Evolutionary conservation across 2,329 filamentous ascomycete species (phyloP), one percentile per base, ranked within the genome.

Genomic region (Sclerotinia subarctica): DNA sequence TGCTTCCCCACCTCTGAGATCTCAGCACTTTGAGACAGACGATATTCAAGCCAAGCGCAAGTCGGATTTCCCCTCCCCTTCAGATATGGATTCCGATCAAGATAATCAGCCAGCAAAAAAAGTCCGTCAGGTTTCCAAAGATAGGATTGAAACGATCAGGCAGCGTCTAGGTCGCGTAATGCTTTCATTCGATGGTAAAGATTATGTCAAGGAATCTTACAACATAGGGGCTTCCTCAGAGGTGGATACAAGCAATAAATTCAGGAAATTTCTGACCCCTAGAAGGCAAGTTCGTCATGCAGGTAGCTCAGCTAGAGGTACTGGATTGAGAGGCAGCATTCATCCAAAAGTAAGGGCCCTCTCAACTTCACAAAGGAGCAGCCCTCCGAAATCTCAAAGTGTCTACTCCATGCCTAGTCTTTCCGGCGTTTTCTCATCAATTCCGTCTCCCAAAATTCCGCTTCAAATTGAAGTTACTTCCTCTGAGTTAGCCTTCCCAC

Each of bases 401-500:
- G 1, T 3, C 3, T n/a, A 46, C 56, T n/a, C 19, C 19, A 10
- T 44, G 19, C 17, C 19, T 46, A 44, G 24, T 64, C 11, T 29
- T 64, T 26, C 26, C 15, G 19, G 15, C 21, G 4, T 13, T 5
- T 44, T 19, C 21, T 64, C 19, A 44, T 46, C 19, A 69, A 47
- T n/a, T 62, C 62, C 19, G 49, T 70, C 44, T 56, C 47, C 21
- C 38, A 15, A 29, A 2, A 56, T 64, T 32, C 24, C 62, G 29
- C 35, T 32, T 32, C 26, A 38, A 21, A 71, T 74, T 32, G 54
- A 71, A 10, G 62, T 72, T 47, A 64, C 54, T n/a, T 62, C 56
- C 3, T 72, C 72, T 21, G 70, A 73, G 2, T 49, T 72, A 8
- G 66, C 71, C n/a, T 44, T 49, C 5, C 70, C 69, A 2, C 68